These are phyloP conservation scores for Aureobasidium zeae DNA, from an alignment of 2,329 filamentous ascomycete species.

Conservation along the genomic window DNA sequence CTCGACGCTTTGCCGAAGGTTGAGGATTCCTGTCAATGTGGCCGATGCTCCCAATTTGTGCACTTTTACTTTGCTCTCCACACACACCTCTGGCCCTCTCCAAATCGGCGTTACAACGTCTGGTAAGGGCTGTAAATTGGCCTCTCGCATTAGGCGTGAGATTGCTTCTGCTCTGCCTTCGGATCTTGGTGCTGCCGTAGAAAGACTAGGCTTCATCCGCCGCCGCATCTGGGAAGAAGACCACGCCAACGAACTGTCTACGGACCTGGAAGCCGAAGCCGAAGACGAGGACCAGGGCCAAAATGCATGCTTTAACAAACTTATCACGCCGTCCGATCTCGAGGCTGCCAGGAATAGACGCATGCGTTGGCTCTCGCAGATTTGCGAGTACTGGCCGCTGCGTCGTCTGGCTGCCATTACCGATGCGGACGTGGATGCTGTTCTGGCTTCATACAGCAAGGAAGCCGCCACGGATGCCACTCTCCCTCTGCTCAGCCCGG, in stretches of 20 bases:
- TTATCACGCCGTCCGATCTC: slow-evolving; percentile 65
- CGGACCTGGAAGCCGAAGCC: slow-evolving; percentile 33
- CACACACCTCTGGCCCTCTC: slow-evolving; percentile 79
- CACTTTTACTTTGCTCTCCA: slow-evolving; percentile 82
- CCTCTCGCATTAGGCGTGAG: slow-evolving; percentile 78
- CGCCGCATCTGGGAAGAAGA: slow-evolving; percentile 67
- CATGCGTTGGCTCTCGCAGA: slow-evolving; percentile 87
- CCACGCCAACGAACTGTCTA: slow-evolving; percentile 42
- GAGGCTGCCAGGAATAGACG: slow-evolving; percentile 68
- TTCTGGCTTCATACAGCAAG: slow-evolving; percentile 61
- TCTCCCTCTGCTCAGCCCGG: slow-evolving; percentile 23
- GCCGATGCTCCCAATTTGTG: slow-evolving; percentile 78
- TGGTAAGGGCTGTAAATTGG: slow-evolving; percentile 86
- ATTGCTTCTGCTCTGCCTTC: slow-evolving; percentile 70
- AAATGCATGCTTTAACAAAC: slow-evolving; percentile 70
- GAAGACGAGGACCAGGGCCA: slow-evolving; percentile 58
- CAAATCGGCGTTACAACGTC: slow-evolving; percentile 96
- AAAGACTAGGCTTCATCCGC: slow-evolving; percentile 64
- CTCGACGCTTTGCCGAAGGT: slow-evolving; percentile 62
- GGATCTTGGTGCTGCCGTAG: slow-evolving; percentile 67
- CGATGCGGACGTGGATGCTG: slow-evolving; percentile 65
- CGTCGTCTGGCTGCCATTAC: slow-evolving; percentile 68
- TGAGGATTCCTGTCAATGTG: slow-evolving; percentile 88
- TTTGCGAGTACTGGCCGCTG: slow-evolving; percentile 98
- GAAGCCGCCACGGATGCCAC: slow-evolving; percentile 23